Conservation (phyloP, 176 grass and related monocot genomes). For the Paspalum vaginatum region DNA sequence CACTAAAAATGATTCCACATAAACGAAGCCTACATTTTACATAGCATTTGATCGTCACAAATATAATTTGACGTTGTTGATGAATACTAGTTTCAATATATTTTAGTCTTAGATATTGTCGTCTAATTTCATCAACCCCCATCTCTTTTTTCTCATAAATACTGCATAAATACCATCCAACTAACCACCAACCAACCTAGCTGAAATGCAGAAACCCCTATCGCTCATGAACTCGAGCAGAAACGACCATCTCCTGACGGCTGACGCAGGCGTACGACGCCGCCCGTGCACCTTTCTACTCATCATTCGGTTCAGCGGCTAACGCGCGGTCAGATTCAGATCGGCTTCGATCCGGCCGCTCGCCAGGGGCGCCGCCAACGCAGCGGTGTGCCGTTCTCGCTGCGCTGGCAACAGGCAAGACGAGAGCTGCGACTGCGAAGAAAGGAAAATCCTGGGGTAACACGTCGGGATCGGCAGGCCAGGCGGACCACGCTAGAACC, state of each 20-base stretch:
- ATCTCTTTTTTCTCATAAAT: too few species aligned
- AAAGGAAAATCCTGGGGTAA: neutral
- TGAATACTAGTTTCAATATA: too few species aligned
- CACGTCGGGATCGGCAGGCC: neutral
- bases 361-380: neutral
- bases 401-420: neutral
- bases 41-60: too few species aligned
- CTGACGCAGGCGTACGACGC: too few species aligned
- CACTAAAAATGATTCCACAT: too few species aligned
- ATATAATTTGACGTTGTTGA: too few species aligned
- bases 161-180: neutral
- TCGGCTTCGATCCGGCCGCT: neutral
- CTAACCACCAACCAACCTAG: neutral
- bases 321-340: conserved; percentile 21
- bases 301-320: neutral
- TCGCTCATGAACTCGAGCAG: neutral
- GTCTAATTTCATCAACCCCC: too few species aligned
- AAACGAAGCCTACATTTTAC: too few species aligned
- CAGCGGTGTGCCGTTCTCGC: neutral
- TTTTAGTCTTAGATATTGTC: too few species aligned
- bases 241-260: too few species aligned
- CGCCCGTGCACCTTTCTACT: neutral
- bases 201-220: neutral
- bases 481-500: conserved; percentile 30
- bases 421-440: neutral